Percentiles rank a stretch among this genome's conserved stretches.
These are phyloP conservation scores for Drechslerella dactyloides DNA, from an alignment of 2,329 filamentous ascomycete genomes.

Conservation along the genomic window DNA sequence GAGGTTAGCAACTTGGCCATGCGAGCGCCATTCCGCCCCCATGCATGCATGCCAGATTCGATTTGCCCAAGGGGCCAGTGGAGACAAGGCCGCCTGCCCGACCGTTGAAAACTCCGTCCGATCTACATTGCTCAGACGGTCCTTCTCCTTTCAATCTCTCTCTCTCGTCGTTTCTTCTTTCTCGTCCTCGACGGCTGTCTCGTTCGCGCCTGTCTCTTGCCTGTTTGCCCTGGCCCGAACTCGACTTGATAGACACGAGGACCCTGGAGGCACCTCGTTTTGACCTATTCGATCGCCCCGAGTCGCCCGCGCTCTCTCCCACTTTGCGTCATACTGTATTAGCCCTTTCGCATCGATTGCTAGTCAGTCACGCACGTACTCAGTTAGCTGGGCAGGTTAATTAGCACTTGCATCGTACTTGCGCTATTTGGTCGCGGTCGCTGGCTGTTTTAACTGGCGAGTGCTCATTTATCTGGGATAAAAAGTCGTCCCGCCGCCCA, in stretches of 20 bases:
- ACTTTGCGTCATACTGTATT: conserved; percentile 30
- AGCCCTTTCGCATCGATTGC: too few species aligned
- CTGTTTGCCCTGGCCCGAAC: neutral
- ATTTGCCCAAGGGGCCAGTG: neutral
- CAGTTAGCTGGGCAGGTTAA: too few species aligned
- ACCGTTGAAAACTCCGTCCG: conserved; percentile 48
- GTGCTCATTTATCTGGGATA: conserved; percentile 36
- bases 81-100: conserved; percentile 8
- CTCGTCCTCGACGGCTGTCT: conserved; percentile 18
- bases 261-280: conserved; percentile 46
- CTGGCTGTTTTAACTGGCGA: too few species aligned
- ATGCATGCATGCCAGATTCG: conserved; percentile 8
- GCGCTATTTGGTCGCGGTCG: neutral
- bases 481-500: conserved; percentile 37
- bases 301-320: conserved; percentile 34
- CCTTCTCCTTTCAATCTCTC: conserved; percentile 40
- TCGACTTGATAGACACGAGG: conserved; percentile 23
- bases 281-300: conserved; percentile 26
- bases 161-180: conserved; percentile 25
- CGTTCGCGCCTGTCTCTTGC: conserved; percentile 12
- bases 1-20: neutral
- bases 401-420: neutral
- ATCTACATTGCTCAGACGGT: conserved; percentile 44
- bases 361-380: too few species aligned
- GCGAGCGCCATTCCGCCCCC: conserved; percentile 20